A percentile compares a stretch with the other conserved stretches of the same genome.
phyloP scores from a whole-genome alignment of 805 yeast species.

The Teunomyces kruisii region DNA sequence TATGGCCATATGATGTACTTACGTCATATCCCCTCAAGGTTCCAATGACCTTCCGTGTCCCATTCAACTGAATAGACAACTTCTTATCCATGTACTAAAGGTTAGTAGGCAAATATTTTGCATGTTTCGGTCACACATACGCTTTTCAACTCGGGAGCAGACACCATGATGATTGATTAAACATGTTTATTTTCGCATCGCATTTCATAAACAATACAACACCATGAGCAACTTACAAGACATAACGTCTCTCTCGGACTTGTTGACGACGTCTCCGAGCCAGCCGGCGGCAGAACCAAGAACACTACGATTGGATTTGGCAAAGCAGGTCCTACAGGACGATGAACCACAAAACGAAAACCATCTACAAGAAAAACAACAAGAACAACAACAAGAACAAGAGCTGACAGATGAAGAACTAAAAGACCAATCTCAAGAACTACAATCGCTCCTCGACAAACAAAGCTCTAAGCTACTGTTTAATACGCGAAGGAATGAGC shows the following conservation, averaged over 20 bases:
- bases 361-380: background rate
- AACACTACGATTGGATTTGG: conserved; percentile 11
- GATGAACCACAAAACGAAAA: background rate
- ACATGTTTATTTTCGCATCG: conserved; percentile 3
- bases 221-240: conserved; percentile 24
- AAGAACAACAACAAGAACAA: background rate
- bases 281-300: conserved; percentile 5
- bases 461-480: conserved; percentile 17
- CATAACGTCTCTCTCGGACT: conserved; percentile 25
- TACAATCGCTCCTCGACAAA: background rate
- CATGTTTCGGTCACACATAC: conserved; percentile 32
- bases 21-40: conserved; percentile 82
- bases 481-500: conserved; percentile 14
- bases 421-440: background rate
- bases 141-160: conserved; percentile 61
- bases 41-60: conserved; percentile 77
- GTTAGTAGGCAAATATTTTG: conserved; percentile 25
- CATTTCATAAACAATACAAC: background rate
- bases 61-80: conserved; percentile 72
- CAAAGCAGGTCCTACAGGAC: conserved; percentile 1
- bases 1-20: conserved; percentile 14
- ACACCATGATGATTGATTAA: conserved; percentile 41
- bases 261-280: conserved; percentile 24
- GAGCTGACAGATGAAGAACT: background rate
- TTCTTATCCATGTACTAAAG: conserved; percentile 73